Evolutionary conservation across 1,284 basidiomycete species (phyloP).

Genomic region (Dichomitus squalens): DNA sequence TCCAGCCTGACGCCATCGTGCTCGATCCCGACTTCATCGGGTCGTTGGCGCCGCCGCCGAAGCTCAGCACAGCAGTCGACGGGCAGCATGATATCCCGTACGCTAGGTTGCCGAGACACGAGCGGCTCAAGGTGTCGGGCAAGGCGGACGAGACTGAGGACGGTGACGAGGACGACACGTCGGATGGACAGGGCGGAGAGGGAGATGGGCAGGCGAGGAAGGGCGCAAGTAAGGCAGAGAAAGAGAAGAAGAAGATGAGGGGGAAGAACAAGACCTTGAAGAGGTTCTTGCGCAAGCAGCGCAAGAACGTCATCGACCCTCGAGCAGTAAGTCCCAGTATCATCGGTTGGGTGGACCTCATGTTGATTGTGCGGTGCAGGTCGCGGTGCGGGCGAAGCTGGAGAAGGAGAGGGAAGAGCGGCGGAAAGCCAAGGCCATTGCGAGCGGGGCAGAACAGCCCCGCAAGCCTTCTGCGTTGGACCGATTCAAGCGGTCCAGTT

Average conservation of each 20-base stretch:
- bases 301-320: constrained; percentile 93
- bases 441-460: constrained; percentile 41
- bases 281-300: constrained; percentile 82
- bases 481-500: constrained; percentile 48
- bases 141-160: constrained; percentile 72
- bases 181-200: constrained; percentile 41
- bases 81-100: constrained; percentile 61
- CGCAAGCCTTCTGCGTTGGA: constrained; percentile 66
- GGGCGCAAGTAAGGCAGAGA: constrained; percentile 44
- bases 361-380: constrained; percentile 37
- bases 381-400: constrained; percentile 69
- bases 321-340: constrained; percentile 78
- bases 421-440: constrained; percentile 45
- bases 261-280: constrained; percentile 86
- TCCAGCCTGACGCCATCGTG: constrained; percentile 92
- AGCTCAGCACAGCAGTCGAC: constrained; percentile 58
- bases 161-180: constrained; percentile 32
- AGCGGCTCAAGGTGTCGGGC: constrained; percentile 70
- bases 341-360: constrained; percentile 5
- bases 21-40: constrained; percentile 88
- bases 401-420: constrained; percentile 64
- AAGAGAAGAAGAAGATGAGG: constrained; percentile 81
- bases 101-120: constrained; percentile 71
- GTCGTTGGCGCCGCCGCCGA: constrained; percentile 63
- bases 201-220: constrained; percentile 22